Evolutionary conservation across 306 rosid genomes (phyloP), one percentile per base, ranked within the genome.

Genomic region (Ziziphus jujuba): DNA sequence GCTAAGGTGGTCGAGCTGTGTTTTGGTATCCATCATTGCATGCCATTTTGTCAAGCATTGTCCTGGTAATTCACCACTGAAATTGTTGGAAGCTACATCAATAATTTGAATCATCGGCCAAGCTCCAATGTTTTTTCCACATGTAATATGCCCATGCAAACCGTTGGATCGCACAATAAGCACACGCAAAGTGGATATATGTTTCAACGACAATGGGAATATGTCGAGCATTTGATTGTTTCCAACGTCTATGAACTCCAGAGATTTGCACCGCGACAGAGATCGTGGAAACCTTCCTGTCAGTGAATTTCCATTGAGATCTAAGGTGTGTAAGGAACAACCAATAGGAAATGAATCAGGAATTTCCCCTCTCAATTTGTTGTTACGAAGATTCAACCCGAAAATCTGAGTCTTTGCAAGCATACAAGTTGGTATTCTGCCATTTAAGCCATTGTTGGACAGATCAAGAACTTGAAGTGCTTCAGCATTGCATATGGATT

Each of bases 171-270:
- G 20, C 54, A 74, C 5, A 21, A 67, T 43, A 25, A 74, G 55
- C 22, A 74, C 51, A 12, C 63, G 33, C 72, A 76, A 70, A 28
- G 6, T 36, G 34, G 75, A 56, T 13, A 40, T 38, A 15, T 57
- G 44, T 52, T 23, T 50, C 54, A 76, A 16, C 31, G 53, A 48
- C 16, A 56, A 63, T 0, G 75, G 80, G 16, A 76, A 70, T 0
- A 7, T 1, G 31, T 57, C 75, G 10, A 31, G 1, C 9, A 70
- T 49, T 19, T 36, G 11, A 36, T 75, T 68, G 21, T 49, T 54
- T 24, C 75, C 87, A 33, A 80, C 53, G 69, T 84, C 58, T 1
- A 85, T 6, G 23, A 81, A 75, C 34, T 84, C 80, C 12, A 82
- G 44, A 5, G 1, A 0, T 44, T 14, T 1, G 71, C 85, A 85